Evolutionary conservation across 352 stramenopile genomes (phyloP).

Genomic region (Phytophthora lateralis): DNA sequence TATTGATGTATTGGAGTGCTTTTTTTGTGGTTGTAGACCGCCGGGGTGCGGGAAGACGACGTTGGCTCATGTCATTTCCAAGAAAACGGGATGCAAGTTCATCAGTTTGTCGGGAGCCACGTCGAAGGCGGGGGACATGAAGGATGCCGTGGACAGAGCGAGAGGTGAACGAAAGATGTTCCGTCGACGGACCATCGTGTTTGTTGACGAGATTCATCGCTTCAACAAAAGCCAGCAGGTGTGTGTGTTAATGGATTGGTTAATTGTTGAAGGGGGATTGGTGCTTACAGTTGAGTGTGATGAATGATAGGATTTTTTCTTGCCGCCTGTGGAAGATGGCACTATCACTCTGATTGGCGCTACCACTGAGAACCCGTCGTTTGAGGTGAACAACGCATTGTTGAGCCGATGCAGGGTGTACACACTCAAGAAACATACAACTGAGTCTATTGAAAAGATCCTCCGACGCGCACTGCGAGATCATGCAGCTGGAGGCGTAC

Average conservation of each 20-base stretch:
- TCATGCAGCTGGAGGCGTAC: conserved; percentile 33
- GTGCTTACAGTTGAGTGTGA: conserved; percentile 5
- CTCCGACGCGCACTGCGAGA: conserved; percentile 61
- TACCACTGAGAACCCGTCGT: conserved; percentile 90
- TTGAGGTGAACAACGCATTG: conserved; percentile 88
- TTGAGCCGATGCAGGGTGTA: conserved; percentile 84
- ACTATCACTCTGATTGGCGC: conserved; percentile 89
- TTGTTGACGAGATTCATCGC: conserved; percentile 89
- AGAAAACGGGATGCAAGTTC: conserved; percentile 72
- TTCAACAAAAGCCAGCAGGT: conserved; percentile 90
- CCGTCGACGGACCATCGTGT: conserved; percentile 76
- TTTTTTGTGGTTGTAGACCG: conserved; percentile 39
- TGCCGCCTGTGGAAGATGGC: conserved; percentile 83
- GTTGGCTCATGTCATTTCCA: conserved; percentile 77
- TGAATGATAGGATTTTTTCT: conserved; percentile 68
- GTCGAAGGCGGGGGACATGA: conserved; percentile 73
- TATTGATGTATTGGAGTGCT: conserved; percentile 8
- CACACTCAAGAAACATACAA: conserved; percentile 71
- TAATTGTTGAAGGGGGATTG: neutral
- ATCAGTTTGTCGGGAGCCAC: conserved; percentile 74
- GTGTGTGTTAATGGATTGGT: neutral
- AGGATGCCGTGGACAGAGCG: conserved; percentile 76
- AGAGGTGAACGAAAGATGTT: conserved; percentile 67
- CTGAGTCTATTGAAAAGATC: conserved; percentile 68
- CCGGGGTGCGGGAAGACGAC: conserved; percentile 90